Evolutionary conservation across 352 stramenopile genomes (phyloP).

Genomic region (Globisporangium echinulatum): DNA sequence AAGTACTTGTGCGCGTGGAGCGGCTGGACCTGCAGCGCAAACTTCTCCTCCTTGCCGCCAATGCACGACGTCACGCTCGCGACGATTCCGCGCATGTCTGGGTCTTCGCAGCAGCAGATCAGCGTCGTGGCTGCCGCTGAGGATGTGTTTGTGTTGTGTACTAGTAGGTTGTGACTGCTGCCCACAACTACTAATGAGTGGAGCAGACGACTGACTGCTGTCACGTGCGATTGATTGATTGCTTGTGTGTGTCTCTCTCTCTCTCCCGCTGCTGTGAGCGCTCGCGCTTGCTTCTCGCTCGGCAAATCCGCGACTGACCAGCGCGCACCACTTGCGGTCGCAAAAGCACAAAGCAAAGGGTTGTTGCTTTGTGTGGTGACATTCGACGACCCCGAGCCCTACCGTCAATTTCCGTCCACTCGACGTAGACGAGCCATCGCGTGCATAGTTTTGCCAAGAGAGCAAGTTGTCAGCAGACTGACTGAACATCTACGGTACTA

Average conservation of each 20-base stretch:
- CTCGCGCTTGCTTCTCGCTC: conserved; percentile 6
- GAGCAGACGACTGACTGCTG: neutral
- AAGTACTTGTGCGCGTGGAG: conserved; percentile 48
- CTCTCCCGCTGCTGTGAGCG: neutral
- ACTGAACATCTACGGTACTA: no score
- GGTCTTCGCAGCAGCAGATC: conserved; percentile 8
- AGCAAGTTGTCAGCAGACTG: no score
- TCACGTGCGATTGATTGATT: conserved; percentile 1
- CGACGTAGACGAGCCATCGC: no score
- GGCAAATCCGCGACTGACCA: conserved; percentile 32
- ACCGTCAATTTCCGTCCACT: no score
- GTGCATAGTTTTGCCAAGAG: no score
- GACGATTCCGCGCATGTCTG: conserved; percentile 55
- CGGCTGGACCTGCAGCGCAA: conserved; percentile 56
- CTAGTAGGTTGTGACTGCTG: neutral
- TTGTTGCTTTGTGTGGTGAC: no score
- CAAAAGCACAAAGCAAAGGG: no score
- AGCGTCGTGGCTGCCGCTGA: conserved; percentile 2
- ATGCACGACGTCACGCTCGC: conserved; percentile 75
- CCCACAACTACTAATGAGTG: neutral
- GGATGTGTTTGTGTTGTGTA: neutral
- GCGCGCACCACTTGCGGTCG: no score
- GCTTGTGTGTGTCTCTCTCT: neutral
- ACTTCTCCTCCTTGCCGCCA: conserved; percentile 73
- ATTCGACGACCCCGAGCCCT: no score